Evolutionary conservation across 2,329 filamentous ascomycete species (phyloP).

Genomic region (Colletotrichum endophyticum): DNA sequence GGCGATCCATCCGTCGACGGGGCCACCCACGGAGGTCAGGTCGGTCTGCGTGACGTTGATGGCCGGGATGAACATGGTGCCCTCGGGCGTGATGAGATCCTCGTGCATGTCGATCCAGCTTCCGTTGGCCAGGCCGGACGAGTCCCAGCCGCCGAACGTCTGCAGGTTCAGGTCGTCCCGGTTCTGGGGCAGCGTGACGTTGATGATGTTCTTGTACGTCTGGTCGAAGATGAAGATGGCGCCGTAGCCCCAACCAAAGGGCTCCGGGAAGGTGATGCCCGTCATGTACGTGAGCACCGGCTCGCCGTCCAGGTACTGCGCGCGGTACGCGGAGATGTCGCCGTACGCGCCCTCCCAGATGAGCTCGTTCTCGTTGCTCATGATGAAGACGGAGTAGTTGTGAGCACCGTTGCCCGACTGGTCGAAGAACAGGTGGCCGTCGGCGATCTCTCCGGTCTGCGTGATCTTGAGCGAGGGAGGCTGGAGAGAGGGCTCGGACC

Average conservation of each 20-base stretch:
- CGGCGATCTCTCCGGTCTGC: conserved; percentile 19
- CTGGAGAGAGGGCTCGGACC: conserved; percentile 1
- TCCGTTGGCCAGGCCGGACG: neutral
- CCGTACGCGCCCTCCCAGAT: conserved; percentile 28
- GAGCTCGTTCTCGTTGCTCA: conserved; percentile 32
- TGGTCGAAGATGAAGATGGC: conserved; percentile 33
- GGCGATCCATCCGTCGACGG: conserved; percentile 30
- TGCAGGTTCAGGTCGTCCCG: neutral
- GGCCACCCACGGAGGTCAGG: conserved; percentile 27
- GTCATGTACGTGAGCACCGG: conserved; percentile 34
- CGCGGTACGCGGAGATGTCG: conserved; percentile 27
- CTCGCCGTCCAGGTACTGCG: conserved; percentile 32
- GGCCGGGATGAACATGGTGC: conserved; percentile 44
- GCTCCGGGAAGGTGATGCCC: conserved; percentile 27
- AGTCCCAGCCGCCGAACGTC: neutral
- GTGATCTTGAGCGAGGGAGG: neutral
- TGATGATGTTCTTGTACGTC: conserved; percentile 27
- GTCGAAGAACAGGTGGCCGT: conserved; percentile 32
- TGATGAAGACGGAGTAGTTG: conserved; percentile 24
- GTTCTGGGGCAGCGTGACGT: neutral
- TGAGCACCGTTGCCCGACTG: conserved; percentile 12
- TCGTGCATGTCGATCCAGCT: conserved; percentile 38
- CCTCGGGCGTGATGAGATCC: conserved; percentile 42
- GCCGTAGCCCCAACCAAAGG: conserved; percentile 34
- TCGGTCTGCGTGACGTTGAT: conserved; percentile 34